Conservation (phyloP, 257 asterid genomes). For the Marsdenia floribunda region DNA sequence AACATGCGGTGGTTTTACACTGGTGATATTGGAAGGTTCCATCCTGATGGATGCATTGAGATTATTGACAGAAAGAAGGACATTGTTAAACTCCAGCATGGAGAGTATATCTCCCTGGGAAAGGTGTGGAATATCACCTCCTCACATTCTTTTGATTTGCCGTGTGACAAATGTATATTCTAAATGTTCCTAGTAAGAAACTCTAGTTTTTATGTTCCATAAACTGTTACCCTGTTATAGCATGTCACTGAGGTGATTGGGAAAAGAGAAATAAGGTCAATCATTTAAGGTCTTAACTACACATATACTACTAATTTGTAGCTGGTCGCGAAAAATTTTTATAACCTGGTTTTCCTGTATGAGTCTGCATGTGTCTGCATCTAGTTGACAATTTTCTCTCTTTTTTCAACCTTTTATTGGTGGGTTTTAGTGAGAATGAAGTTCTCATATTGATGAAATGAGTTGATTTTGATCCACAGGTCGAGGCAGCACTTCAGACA, state of each 20-base stretch:
- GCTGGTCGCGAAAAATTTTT: neutral
- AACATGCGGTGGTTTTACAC: constrained; percentile 94
- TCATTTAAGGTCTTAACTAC: neutral
- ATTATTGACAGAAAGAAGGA: constrained; percentile 91
- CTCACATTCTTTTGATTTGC: neutral
- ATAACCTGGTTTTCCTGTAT: no score
- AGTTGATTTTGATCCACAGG: constrained; percentile 36
- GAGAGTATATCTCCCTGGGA: constrained; percentile 88
- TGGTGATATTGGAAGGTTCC: constrained; percentile 88
- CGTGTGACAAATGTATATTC: neutral
- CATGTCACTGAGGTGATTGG: neutral
- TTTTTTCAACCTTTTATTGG: neutral
- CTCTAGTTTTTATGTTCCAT: neutral
- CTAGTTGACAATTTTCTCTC: constrained; percentile 1
- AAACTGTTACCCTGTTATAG: neutral
- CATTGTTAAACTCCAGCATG: constrained; percentile 91
- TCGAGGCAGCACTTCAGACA: constrained; percentile 72
- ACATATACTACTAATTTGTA: neutral
- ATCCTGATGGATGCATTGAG: constrained; percentile 88
- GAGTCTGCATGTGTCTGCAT: neutral
- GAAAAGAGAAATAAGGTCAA: neutral
- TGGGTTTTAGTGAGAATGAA: neutral
- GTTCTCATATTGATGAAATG: constrained; percentile 5
- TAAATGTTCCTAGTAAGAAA: neutral
- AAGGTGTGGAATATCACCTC: constrained; percentile 40